Conservation (phyloP, 208 protist species). For the Acanthamoeba lenticulata region DNA sequence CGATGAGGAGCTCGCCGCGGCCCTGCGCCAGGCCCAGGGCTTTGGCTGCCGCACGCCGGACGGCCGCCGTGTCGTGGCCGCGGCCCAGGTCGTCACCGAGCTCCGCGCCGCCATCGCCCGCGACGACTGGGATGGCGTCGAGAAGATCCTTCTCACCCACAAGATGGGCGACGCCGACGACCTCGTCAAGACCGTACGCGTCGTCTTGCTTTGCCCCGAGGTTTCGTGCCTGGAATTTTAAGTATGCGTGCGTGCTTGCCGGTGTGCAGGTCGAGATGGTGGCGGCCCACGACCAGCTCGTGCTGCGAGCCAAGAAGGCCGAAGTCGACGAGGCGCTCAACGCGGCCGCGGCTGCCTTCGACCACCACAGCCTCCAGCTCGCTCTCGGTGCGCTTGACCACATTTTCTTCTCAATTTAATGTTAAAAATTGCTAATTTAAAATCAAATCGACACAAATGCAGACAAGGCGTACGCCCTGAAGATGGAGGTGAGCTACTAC, state of each 20-base stretch:
- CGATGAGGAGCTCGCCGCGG: background rate
- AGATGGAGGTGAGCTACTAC: constrained; percentile 22
- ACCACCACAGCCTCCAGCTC: background rate
- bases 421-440: too few species aligned
- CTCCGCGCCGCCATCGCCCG: background rate
- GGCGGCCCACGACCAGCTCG: background rate
- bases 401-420: too few species aligned
- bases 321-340: background rate
- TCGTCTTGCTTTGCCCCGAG: too few species aligned
- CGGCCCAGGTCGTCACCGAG: background rate
- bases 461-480: constrained; percentile 2
- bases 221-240: too few species aligned
- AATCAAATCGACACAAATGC: too few species aligned
- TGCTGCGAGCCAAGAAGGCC: constrained; percentile 6
- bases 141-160: background rate
- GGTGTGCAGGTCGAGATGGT: background rate
- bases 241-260: too few species aligned
- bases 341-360: background rate
- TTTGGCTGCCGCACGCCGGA: background rate
- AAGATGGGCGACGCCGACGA: constrained; percentile 13
- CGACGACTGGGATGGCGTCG: background rate
- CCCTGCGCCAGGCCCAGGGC: background rate
- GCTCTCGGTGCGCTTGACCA: background rate
- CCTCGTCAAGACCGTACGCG: background rate
- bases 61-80: background rate